These are phyloP conservation scores for Silene conica DNA, from an alignment of 148 eudicot genomes.

Conservation along the genomic window DNA sequence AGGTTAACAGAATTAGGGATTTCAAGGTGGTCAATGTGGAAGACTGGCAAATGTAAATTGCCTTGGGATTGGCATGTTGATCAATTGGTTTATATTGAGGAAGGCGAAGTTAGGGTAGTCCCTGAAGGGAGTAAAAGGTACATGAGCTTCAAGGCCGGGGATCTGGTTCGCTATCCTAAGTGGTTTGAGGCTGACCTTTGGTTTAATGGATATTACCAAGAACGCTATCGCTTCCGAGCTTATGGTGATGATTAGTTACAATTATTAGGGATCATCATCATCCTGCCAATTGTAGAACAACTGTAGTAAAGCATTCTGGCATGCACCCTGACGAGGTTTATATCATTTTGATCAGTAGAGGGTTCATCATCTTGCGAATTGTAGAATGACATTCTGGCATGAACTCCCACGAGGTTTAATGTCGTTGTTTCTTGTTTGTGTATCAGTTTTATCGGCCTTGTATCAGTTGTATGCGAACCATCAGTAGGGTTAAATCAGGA, in stretches of 20 bases:
- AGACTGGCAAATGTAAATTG: constrained; percentile 82
- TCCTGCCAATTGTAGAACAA: too few species aligned
- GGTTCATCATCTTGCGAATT: too few species aligned
- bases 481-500: too few species aligned
- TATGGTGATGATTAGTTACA: constrained; percentile 79
- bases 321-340: too few species aligned
- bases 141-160: constrained; percentile 88
- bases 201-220: constrained; percentile 85
- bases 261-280: too few species aligned
- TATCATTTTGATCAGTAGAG: too few species aligned
- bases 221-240: constrained; percentile 83
- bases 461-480: too few species aligned
- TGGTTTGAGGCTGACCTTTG: constrained; percentile 98
- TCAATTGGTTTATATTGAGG: constrained; percentile 88
- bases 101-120: constrained; percentile 96
- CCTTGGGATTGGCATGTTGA: constrained; percentile 99
- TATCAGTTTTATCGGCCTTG: too few species aligned
- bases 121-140: constrained; percentile 77
- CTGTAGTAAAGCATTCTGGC: too few species aligned
- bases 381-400: too few species aligned
- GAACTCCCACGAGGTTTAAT: too few species aligned
- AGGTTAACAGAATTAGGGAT: constrained; percentile 70
- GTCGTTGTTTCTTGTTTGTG: too few species aligned
- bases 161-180: constrained; percentile 89
- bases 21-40: constrained; percentile 81